Base-by-base conservation (phyloP, 2,329 filamentous ascomycete genomes). In the Diaporthe ilicicola region DNA sequence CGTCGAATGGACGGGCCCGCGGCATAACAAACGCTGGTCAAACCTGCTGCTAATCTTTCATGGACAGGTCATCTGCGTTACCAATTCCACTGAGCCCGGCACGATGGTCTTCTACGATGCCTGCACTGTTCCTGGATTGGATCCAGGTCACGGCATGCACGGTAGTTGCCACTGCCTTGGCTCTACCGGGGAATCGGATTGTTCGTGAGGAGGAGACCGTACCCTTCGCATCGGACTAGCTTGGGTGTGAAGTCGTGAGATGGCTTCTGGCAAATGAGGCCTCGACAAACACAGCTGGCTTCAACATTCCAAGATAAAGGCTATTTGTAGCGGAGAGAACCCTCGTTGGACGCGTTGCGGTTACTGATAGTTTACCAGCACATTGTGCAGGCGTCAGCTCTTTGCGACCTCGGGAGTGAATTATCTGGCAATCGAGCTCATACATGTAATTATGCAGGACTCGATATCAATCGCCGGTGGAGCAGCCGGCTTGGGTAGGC, bases 31-130 rank as follows among this genome's bases (percentile, higher is more conserved):
- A 53, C 29, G 29, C 5, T 4, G 12, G 29, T 7, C 32, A 24
- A 17, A 3, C n/a, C 15, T 34, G n/a, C 19, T 22, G 22, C 56
- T 62, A 48, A 62, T 22, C 7, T 1, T 29, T n/a, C 2, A n/a
- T 22, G 10, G 13, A 3, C 34, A 62, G 56, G 17, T 48, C 27
- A 8, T 48, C 27, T 62, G 56, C 29, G 39, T 42, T 17, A 13
- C 15, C 1, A 13, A 17, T 1, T 22, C n/a, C 56, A 62, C 56
- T 12, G 56, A 42, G 27, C 13, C 32, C 44, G 44, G 50, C 29
- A 13, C 48, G 59, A 64, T 64, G 59, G 37, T 64, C 59, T 64
- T 64, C 44, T 50, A 22, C 27, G 59, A 64, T 27, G 42, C 44
- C 17, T 64, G 59, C 42, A 48, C 46, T 42, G 39, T 42, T 24